Evolutionary conservation across 192 early-diverging fungal genomes (phyloP), one percentile per base, ranked within the genome.

Genomic region (Backusella tarrabulga): DNA sequence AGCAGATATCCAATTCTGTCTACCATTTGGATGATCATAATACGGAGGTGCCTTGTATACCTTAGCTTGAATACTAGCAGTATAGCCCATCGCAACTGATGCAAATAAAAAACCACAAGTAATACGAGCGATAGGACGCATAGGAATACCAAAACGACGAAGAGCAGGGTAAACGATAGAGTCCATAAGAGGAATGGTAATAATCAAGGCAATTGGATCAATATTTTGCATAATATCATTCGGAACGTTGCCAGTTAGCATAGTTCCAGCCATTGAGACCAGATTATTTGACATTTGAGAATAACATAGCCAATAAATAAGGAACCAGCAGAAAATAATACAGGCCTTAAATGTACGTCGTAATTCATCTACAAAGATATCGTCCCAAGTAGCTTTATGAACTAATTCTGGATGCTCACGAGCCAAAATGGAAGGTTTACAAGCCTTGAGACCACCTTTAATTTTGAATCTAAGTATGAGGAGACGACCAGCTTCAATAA

Each of bases 231-330:
- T 86, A 63, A 90, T 87, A 75, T 93, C 92, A 77, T 90, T 90
- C 32, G 92, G 87, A 21, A 93, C 80, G 66, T 84, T 82, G 56
- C 84, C 83, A 38, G 85, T 82, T 23, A 84, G 54, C 90, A 93
- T 92, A 38, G 86, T 88, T 44, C 85, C 87, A 52, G 89, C 88
- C 77, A 88, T 87, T n/a, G 88, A 87, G n/a, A 90, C 83, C 71
- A 93, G 77, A 71, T 91, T 92, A 76, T 85, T 89, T 17, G 81
- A 83, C 77, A 92, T 91, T 76, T 93, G 89, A 46, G 83, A 83
- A 76, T 91, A 93, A 69, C 90, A 90, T 38, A 92, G 83, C 93
- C 92, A 95, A 86, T 91, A 95, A 52, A 95, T 70, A 4, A 92
- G 93, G 81, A 82, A 95, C 81, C 87, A 91, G 36, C 88, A 81